A percentile compares a stretch with the other conserved stretches of the same genome.
Evolutionary conservation across 2,329 filamentous ascomycete species (phyloP).

Genomic region (Diaporthe sp.): DNA sequence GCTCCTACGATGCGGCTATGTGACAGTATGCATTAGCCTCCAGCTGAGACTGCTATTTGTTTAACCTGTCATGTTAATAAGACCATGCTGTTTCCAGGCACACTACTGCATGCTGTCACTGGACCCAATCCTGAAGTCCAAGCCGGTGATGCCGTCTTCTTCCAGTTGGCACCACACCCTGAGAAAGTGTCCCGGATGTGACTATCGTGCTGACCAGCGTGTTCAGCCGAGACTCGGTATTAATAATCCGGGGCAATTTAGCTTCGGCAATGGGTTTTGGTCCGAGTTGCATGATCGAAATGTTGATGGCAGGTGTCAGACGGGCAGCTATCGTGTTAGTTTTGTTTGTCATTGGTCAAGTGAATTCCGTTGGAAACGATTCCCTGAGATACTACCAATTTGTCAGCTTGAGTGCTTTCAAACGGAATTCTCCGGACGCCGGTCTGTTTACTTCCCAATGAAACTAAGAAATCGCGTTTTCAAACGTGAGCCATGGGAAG

Average conservation of each 20-base stretch:
- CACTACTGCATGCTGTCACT: background rate
- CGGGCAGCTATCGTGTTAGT: background rate
- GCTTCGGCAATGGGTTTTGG: too few species aligned
- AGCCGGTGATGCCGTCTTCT: background rate
- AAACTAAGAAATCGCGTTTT: background rate
- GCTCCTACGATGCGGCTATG: too few species aligned
- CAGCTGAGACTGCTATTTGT: background rate
- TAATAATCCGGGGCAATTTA: background rate
- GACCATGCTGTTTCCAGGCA: background rate
- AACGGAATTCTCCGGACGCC: background rate
- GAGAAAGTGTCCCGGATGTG: background rate
- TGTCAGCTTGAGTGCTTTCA: background rate
- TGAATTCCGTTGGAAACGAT: background rate
- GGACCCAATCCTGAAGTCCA: background rate
- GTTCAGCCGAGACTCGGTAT: background rate
- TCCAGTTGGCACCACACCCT: background rate
- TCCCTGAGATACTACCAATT: background rate
- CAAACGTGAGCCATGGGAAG: background rate
- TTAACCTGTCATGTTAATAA: background rate
- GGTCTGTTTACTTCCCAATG: background rate
- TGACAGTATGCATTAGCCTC: background rate
- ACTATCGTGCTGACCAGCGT: background rate
- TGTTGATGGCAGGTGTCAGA: background rate
- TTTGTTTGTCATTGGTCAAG: background rate
- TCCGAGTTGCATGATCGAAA: too few species aligned